Percentiles rank a stretch among this genome's conserved stretches.
Evolutionary conservation across 2,329 filamentous ascomycete genomes (phyloP).

Genomic region (Colletotrichum nymphaeae): DNA sequence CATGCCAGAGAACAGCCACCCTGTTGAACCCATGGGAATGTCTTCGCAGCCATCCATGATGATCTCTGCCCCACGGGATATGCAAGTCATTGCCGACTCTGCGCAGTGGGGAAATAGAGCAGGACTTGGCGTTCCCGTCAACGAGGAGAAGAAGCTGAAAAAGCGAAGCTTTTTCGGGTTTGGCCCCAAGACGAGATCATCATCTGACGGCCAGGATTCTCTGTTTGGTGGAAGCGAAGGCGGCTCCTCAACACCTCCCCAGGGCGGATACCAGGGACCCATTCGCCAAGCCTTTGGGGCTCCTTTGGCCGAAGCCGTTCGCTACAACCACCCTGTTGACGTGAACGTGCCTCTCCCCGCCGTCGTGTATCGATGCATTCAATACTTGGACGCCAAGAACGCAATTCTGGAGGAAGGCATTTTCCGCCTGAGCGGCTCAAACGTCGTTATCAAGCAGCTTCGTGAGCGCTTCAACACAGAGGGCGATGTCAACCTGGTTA

Average conservation of each 20-base stretch:
- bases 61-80: conserved; percentile 91
- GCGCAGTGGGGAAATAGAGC: conserved; percentile 88
- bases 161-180: conserved; percentile 84
- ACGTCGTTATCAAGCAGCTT: conserved; percentile 89
- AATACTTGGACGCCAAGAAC: conserved; percentile 87
- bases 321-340: conserved; percentile 79
- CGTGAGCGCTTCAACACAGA: conserved; percentile 94
- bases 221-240: conserved; percentile 62
- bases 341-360: conserved; percentile 83
- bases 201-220: conserved; percentile 68
- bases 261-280: conserved; percentile 61
- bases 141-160: conserved; percentile 82
- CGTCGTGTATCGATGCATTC: conserved; percentile 94
- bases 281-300: conserved; percentile 85
- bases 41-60: conserved; percentile 55
- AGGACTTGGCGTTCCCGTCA: conserved; percentile 58
- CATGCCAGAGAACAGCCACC: conserved; percentile 46
- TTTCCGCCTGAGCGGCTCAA: conserved; percentile 96
- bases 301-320: conserved; percentile 86
- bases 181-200: conserved; percentile 69
- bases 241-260: conserved; percentile 55
- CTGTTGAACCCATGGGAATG: conserved; percentile 42
- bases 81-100: conserved; percentile 83
- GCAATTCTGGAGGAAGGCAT: conserved; percentile 92
- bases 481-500: conserved; percentile 88